phyloP scores from a whole-genome alignment of 2,329 filamentous ascomycete genomes.

The Pestalotiopsis sp. region DNA sequence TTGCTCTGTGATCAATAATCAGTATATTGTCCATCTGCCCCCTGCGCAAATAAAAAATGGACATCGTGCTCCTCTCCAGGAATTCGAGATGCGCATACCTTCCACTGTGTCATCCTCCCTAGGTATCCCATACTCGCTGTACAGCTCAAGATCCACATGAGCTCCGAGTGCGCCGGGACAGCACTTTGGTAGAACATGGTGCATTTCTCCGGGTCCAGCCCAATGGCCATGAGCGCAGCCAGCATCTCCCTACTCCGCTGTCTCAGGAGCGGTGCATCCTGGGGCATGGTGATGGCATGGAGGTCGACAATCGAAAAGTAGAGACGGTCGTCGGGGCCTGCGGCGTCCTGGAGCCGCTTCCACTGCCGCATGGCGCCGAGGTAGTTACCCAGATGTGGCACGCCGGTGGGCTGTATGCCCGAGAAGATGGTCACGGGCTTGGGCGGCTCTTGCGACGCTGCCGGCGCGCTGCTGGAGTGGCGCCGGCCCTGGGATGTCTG shows the following conservation, averaged over 20 bases:
- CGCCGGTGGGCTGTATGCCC: constrained; percentile 93
- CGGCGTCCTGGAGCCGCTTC: constrained; percentile 75
- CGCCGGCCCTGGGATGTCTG: not conserved
- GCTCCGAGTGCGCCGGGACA: constrained; percentile 77
- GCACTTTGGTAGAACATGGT: constrained; percentile 82
- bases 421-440: constrained; percentile 72
- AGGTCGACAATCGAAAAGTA: constrained; percentile 91
- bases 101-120: constrained; percentile 99
- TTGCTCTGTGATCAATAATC: constrained; percentile 62
- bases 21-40: not conserved
- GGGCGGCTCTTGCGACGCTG: not conserved
- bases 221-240: constrained; percentile 81
- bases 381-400: constrained; percentile 95
- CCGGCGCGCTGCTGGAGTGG: not conserved
- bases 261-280: constrained; percentile 63
- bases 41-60: not conserved
- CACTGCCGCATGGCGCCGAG: constrained; percentile 86
- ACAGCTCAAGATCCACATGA: constrained; percentile 97
- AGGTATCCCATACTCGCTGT: constrained; percentile 90
- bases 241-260: constrained; percentile 73
- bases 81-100: constrained; percentile 54
- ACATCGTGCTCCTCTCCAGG: not conserved
- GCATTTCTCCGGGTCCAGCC: constrained; percentile 75
- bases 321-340: constrained; percentile 59
- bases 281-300: constrained; percentile 84